These are phyloP conservation scores for Starmerella cellae DNA, from an alignment of 805 yeast genomes.

Conservation along the genomic window DNA sequence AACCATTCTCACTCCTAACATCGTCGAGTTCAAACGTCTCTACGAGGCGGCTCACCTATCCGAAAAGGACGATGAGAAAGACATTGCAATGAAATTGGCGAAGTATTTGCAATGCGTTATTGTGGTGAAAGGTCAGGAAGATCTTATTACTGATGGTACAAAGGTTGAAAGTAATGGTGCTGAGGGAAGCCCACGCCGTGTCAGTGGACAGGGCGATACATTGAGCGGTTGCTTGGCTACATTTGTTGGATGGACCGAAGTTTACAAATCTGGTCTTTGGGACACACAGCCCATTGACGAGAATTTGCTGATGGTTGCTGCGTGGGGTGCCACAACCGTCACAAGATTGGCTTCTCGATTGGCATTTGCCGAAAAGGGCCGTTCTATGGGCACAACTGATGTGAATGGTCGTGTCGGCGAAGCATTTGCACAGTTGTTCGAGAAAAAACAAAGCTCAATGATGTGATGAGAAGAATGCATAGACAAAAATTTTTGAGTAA, in stretches of 20 bases:
- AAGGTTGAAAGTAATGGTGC: conserved; percentile 33
- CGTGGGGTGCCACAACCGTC: conserved; percentile 56
- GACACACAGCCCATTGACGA: conserved; percentile 29
- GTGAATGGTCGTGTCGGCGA: conserved; percentile 54
- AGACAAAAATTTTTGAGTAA: neutral
- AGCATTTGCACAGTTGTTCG: conserved; percentile 37
- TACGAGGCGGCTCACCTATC: conserved; percentile 34
- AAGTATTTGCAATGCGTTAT: conserved; percentile 42
- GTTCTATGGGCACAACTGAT: conserved; percentile 80
- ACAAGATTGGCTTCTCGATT: conserved; percentile 51
- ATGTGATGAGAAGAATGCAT: too few relatives aligned
- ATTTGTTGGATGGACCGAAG: conserved; percentile 63
- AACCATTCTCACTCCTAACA: conserved; percentile 79
- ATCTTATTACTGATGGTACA: conserved; percentile 45
- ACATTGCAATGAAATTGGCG: conserved; percentile 35
- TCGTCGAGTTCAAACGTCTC: conserved; percentile 66
- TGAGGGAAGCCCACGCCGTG: conserved; percentile 63
- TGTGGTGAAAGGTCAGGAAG: conserved; percentile 61
- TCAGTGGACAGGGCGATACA: conserved; percentile 96
- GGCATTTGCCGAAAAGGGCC: conserved; percentile 53
- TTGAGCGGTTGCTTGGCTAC: conserved; percentile 77
- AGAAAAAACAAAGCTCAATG: neutral
- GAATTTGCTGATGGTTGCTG: conserved; percentile 36
- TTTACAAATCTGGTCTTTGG: conserved; percentile 52
- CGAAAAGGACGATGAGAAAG: conserved; percentile 11